Conservation (phyloP, 495 filamentous ascomycete species). For the Rhypophila decipiens region DNA sequence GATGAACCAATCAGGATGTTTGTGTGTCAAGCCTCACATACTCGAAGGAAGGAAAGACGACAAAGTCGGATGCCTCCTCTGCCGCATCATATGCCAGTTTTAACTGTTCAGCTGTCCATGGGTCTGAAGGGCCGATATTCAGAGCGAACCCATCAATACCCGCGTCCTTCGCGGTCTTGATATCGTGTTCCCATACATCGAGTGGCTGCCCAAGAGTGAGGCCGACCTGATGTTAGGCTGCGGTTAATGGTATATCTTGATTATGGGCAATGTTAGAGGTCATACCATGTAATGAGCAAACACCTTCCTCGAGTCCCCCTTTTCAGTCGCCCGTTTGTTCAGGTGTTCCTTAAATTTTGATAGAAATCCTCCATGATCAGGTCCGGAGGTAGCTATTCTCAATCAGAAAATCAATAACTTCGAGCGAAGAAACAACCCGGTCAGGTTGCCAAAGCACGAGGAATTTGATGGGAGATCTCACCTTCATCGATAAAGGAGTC, state of each 20-base stretch:
- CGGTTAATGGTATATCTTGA: neutral
- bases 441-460: too few species aligned
- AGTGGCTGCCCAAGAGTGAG: slow-evolving; percentile 34
- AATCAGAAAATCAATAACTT: too few species aligned
- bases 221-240: slow-evolving; percentile 26
- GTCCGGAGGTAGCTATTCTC: neutral
- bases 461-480: too few species aligned
- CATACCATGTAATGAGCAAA: slow-evolving; percentile 45
- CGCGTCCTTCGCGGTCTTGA: slow-evolving; percentile 50
- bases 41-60: slow-evolving; percentile 66
- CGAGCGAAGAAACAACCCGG: too few species aligned
- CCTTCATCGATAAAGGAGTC: too few species aligned
- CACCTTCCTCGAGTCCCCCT: slow-evolving; percentile 10
- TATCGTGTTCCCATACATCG: slow-evolving; percentile 54
- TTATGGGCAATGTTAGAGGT: neutral
- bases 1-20: neutral
- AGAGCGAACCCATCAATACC: slow-evolving; percentile 70
- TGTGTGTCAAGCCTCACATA: slow-evolving; percentile 8
- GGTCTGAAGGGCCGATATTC: slow-evolving; percentile 54
- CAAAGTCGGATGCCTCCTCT: slow-evolving; percentile 45
- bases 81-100: slow-evolving; percentile 51
- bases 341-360: neutral
- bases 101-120: slow-evolving; percentile 44
- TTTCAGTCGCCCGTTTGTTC: neutral
- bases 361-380: neutral